A percentile compares a stretch with the other conserved stretches of the same genome.
Evolutionary conservation across 1,284 basidiomycete species (phyloP).

Genomic region (Ceratobasidium sp.): DNA sequence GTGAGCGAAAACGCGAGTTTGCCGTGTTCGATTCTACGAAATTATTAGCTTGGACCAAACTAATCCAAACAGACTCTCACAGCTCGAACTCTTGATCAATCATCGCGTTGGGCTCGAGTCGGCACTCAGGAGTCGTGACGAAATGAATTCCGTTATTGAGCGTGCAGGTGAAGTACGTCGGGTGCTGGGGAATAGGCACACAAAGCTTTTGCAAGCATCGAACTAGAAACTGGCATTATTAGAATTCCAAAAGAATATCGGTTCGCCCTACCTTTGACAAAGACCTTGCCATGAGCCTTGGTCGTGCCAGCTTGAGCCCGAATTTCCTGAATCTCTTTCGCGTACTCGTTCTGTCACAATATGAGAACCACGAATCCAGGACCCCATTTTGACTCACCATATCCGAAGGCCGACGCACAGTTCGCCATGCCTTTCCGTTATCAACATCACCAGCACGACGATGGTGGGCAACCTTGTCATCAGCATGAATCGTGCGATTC

Average conservation of each 20-base stretch:
- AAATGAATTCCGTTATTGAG: slow-evolving; percentile 97
- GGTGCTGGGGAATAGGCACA: slow-evolving; percentile 74
- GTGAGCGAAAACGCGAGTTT: slow-evolving; percentile 91
- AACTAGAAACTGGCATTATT: slow-evolving; percentile 59
- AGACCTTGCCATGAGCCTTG: slow-evolving; percentile 89
- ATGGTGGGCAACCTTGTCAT: slow-evolving; percentile 70
- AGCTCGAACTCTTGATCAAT: slow-evolving; percentile 95
- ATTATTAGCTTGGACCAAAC: slow-evolving; percentile 5
- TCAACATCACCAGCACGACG: slow-evolving; percentile 79
- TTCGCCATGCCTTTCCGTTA: slow-evolving; percentile 84
- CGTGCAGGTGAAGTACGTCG: slow-evolving; percentile 83
- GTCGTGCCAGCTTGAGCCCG: slow-evolving; percentile 75
- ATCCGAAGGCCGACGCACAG: slow-evolving; percentile 87
- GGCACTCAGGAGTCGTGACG: slow-evolving; percentile 86
- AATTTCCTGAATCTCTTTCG: slow-evolving; percentile 83
- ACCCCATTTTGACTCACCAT: slow-evolving; percentile 65
- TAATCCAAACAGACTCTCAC: slow-evolving; percentile 56
- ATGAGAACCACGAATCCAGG: background rate
- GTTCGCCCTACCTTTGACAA: slow-evolving; percentile 75
- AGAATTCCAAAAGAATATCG: slow-evolving; percentile 30
- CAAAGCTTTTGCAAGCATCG: slow-evolving; percentile 73
- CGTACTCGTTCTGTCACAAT: slow-evolving; percentile 80
- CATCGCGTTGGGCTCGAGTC: slow-evolving; percentile 65
- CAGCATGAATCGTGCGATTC: slow-evolving; percentile 76
- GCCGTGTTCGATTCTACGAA: slow-evolving; percentile 79